phyloP scores from a whole-genome alignment of 306 rosid genomes.

The Delonix regia region DNA sequence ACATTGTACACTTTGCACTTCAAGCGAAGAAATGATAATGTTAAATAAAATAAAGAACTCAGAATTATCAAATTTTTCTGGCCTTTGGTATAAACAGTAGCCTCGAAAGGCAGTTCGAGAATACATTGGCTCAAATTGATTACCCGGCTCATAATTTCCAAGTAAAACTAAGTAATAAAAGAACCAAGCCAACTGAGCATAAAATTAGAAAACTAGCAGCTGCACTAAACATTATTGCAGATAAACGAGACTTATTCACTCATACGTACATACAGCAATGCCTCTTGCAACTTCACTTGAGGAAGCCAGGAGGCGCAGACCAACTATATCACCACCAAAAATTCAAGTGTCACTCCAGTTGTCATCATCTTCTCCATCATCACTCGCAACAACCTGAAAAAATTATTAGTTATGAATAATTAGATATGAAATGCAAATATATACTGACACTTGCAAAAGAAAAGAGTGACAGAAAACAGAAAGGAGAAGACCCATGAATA shows the following conservation, averaged over 20 bases:
- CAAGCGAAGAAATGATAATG: neutral
- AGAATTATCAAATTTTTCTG: neutral
- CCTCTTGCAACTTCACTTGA: slow-evolving; percentile 45
- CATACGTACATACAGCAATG: slow-evolving; percentile 45
- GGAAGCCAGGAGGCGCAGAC: slow-evolving; percentile 26
- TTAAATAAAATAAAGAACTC: no score
- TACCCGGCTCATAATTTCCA: slow-evolving; percentile 20
- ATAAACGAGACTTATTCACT: slow-evolving; percentile 60
- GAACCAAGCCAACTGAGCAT: slow-evolving; percentile 38
- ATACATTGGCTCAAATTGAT: slow-evolving; percentile 33
- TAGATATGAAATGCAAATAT: slow-evolving; percentile 17
- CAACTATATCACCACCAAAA: slow-evolving; percentile 1
- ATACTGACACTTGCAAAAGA: neutral
- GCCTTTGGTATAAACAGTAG: slow-evolving; percentile 17
- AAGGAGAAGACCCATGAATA: slow-evolving; percentile 27
- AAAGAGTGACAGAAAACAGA: neutral
- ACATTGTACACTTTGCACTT: neutral
- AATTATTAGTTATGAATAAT: slow-evolving; percentile 24
- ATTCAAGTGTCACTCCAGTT: slow-evolving; percentile 83
- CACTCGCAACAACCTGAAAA: slow-evolving; percentile 89
- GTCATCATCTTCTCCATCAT: slow-evolving; percentile 81
- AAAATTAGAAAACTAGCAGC: slow-evolving; percentile 42
- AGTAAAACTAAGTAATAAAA: slow-evolving; percentile 27
- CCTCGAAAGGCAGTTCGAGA: slow-evolving; percentile 16
- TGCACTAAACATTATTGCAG: slow-evolving; percentile 55